Evolutionary conservation across 495 filamentous ascomycete genomes (phyloP).

Genomic region (Durotheca rogersii): DNA sequence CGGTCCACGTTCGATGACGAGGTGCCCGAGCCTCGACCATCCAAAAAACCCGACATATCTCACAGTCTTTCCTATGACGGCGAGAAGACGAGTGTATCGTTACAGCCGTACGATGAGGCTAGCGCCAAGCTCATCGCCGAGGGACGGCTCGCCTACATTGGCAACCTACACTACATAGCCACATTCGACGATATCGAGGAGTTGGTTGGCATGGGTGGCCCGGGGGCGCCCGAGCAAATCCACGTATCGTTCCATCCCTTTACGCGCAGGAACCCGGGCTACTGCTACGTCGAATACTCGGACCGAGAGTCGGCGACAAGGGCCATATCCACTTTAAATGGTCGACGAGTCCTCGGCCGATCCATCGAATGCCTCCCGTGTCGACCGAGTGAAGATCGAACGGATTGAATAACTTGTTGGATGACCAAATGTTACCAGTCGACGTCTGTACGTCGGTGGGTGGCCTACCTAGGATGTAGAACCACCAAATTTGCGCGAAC

Average conservation of each 20-base stretch:
- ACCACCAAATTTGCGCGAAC: constrained; percentile 55
- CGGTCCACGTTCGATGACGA: no score
- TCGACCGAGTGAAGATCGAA: constrained; percentile 42
- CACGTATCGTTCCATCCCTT: constrained; percentile 68
- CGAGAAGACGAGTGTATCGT: constrained; percentile 8
- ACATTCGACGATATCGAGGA: constrained; percentile 61
- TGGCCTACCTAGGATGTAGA: constrained; percentile 59
- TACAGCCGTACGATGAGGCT: constrained; percentile 21
- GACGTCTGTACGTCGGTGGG: constrained; percentile 64
- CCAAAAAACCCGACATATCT: neutral
- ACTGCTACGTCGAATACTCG: constrained; percentile 68
- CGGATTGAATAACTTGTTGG: constrained; percentile 45
- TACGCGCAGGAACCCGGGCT: constrained; percentile 67
- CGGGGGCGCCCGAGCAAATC: constrained; percentile 53
- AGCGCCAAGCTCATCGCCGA: constrained; percentile 47
- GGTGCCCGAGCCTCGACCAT: neutral
- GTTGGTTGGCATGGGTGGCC: constrained; percentile 52
- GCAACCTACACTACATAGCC: constrained; percentile 66
- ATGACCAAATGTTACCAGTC: constrained; percentile 37
- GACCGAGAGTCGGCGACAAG: constrained; percentile 56
- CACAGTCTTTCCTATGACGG: constrained; percentile 20
- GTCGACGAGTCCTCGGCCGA: constrained; percentile 53
- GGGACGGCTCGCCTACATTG: constrained; percentile 62
- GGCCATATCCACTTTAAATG: constrained; percentile 58
- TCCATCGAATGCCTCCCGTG: constrained; percentile 63